Evolutionary conservation across 805 yeast genomes (phyloP), one percentile per base, ranked within the genome.

Genomic region (Metschnikowia baotianmanensis): DNA sequence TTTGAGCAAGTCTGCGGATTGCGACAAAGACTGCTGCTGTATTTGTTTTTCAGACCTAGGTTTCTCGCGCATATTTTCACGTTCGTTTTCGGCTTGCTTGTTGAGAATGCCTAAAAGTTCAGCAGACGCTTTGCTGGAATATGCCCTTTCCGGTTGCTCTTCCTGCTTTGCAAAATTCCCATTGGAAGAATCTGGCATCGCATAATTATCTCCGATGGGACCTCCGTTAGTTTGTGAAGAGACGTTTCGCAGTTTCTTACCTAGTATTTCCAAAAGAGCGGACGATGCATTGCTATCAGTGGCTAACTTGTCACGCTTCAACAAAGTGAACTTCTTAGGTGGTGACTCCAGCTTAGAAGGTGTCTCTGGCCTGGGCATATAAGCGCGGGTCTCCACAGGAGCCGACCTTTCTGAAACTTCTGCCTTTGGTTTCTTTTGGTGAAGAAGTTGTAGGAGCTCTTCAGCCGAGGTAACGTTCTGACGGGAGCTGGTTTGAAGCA

Each of bases 211-310:
- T 20, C 33, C 37, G 22, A 51, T 56, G 26, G 52, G 45, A 10
- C 52, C 31, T 9, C 48, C 55, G 27, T n/a, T 34, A 23, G 33
- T 33, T 22, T 33, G 25, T n/a, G 47, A 7, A 19, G 6, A 18
- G 19, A 35, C 17, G 10, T 28, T 28, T 2, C 40, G 24, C 8
- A 50, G 49, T 8, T 40, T 42, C 33, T 45, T 47, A 15, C 52
- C 52, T 29, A 51, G 34, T 10, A 51, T 39, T 5, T 46, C 45
- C 38, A 49, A 39, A 17, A 51, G 43, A 12, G 53, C 42, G 5
- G 48, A 45, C 10, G 54, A 40, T 2, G 47, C 52, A 29, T 41
- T 46, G 21, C 25, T 36, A 15, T 42, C 44, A 6, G 41, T 15
- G 11, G 39, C 36, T 3, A 39, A 35, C 21, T 30, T 39, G 27